Percentiles rank a stretch among this genome's conserved stretches.
Evolutionary conservation across 2,329 filamentous ascomycete genomes (phyloP).

Genomic region (Botrytis deweyae): DNA sequence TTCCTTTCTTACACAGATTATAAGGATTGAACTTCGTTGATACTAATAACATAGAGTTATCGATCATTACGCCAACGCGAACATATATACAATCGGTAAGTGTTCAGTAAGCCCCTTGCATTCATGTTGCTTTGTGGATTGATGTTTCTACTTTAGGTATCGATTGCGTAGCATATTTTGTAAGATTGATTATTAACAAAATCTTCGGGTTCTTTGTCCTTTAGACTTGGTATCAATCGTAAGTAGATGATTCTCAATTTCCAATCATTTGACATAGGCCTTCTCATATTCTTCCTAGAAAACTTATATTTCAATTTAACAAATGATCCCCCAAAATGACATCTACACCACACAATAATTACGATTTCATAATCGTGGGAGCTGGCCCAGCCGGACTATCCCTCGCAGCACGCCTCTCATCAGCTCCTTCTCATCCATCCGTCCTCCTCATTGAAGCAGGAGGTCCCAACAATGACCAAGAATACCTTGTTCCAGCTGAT

Average conservation of each 20-base stretch:
- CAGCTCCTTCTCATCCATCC: constrained; percentile 47
- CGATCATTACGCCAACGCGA: background rate
- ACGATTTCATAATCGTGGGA: constrained; percentile 33
- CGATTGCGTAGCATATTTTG: background rate
- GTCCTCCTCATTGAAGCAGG: constrained; percentile 64
- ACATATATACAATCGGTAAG: background rate
- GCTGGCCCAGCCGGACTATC: constrained; percentile 61
- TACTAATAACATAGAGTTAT: background rate
- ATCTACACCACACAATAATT: background rate
- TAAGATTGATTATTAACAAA: background rate
- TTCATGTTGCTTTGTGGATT: background rate
- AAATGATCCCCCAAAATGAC: background rate
- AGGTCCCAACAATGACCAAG: constrained; percentile 46
- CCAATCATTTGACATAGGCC: background rate
- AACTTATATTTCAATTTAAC: background rate
- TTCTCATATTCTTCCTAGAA: background rate
- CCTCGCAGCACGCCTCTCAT: constrained; percentile 53
- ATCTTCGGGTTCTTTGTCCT: background rate
- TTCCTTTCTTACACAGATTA: background rate
- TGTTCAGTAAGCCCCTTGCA: background rate
- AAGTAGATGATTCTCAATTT: background rate
- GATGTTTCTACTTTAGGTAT: background rate
- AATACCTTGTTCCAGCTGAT: constrained; percentile 52
- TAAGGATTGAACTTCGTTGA: background rate
- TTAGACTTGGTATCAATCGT: background rate